These are phyloP conservation scores for Vitis labrusca DNA, from an alignment of 164 flowering plant species.

Conservation along the genomic window DNA sequence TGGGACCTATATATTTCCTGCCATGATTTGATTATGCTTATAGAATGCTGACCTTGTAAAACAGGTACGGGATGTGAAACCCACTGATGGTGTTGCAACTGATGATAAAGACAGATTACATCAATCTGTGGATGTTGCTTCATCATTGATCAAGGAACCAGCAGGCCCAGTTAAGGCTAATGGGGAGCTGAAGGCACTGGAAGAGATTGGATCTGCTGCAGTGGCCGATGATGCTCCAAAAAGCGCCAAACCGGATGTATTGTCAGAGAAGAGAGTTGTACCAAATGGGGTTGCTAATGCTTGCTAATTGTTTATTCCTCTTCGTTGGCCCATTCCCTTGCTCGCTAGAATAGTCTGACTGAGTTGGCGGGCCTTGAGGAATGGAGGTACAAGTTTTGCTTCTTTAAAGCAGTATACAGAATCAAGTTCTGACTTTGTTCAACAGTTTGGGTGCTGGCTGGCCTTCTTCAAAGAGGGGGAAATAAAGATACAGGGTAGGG, in stretches of 20 bases:
- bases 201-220: conserved; percentile 5
- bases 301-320: conserved; percentile 6
- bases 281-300: conserved; percentile 18
- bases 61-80: conserved; percentile 20
- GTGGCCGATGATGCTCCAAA: conserved; percentile 1
- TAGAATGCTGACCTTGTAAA: background rate
- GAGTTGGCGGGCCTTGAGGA: background rate
- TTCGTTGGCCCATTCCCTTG: background rate
- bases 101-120: background rate
- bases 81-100: background rate
- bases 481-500: no score
- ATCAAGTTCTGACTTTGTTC: background rate
- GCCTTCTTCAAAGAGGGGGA: background rate
- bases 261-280: conserved; percentile 6
- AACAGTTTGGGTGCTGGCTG: background rate
- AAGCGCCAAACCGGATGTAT: background rate
- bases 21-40: background rate
- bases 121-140: conserved; percentile 2
- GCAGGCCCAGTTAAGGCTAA: background rate
- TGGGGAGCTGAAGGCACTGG: conserved; percentile 13
- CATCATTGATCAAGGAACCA: conserved; percentile 1
- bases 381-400: background rate
- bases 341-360: background rate
- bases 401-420: background rate
- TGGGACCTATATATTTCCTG: no score